Evolutionary conservation across 345 rosid genomes (phyloP).

Genomic region (Corchorus olitorius): DNA sequence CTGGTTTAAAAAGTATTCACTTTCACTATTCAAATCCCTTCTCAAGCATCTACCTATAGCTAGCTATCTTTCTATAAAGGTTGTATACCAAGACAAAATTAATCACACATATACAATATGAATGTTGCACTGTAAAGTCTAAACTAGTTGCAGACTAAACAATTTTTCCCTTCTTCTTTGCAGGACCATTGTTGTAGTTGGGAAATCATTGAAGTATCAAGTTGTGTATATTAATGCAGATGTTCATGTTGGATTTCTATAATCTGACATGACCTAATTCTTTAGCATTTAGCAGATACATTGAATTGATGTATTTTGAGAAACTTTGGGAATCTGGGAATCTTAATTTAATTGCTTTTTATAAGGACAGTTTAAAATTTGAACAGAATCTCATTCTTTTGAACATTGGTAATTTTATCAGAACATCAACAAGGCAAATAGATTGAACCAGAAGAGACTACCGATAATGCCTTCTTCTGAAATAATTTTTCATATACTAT

Average conservation of each 20-base stretch:
- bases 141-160: background rate
- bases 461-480: background rate
- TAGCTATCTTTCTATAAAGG: background rate
- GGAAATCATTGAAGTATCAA: background rate
- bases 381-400: too few species aligned
- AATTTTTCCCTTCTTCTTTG: background rate
- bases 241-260: background rate
- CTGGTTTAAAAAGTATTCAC: background rate
- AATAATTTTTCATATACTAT: background rate
- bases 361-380: background rate
- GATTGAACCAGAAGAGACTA: background rate
- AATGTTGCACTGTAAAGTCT: slow-evolving; percentile 8
- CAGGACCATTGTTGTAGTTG: background rate
- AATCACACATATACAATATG: background rate
- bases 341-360: background rate
- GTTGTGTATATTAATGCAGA: background rate
- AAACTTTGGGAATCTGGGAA: background rate
- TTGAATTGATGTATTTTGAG: background rate
- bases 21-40: slow-evolving; percentile 8
- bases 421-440: too few species aligned
- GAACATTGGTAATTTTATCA: background rate
- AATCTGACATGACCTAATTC: background rate
- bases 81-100: background rate
- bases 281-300: background rate
- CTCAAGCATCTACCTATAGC: background rate